Evolutionary conservation across 495 filamentous ascomycete genomes (phyloP), one percentile per base, ranked within the genome.

Genomic region (Aspergillus homomorphus): DNA sequence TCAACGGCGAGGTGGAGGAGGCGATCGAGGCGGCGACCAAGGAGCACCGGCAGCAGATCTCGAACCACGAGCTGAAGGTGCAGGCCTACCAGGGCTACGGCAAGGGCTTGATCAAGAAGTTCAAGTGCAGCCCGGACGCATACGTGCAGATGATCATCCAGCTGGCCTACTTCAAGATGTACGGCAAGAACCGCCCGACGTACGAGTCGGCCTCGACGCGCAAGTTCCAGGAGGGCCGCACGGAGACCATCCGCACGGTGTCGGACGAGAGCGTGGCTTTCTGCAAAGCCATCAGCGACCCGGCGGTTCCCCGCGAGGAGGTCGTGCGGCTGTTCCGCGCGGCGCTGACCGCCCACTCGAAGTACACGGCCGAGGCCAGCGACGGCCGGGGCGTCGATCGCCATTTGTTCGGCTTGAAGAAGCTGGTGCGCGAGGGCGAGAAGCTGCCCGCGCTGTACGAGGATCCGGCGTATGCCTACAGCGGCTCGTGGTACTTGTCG

Each of bases 131-230:
- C 54, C 95, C 95, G 30, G 95, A 99, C 65, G 95, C 94, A 20
- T 99, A 94, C 74, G 89, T 96, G 53, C 95, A 99, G 78, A 94
- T 98, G 91, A 78, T 96, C 75, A 98, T 99, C 77, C 95, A 99
- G 75, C 86, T 99, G 18, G 95, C 95, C 52, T 99, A 99, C 83
- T 86, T 86, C 81, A 99, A 98, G 80, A 96, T 98, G 90, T 96
- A 96, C 79, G 93, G 93, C 80, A 89, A 90, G 81, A 96, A 91
- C 83, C 84, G 94, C 1, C 95, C 95, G 1, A 99, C 95, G 1
- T 99, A 99, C 82, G 95, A 99, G 78, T 96, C 92, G 14, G 93
- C 95, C 33, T 85, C 93, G 16, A 96, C 91, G 18, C 87, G 95
- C 48, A 89, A 91, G 65, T 99, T 95, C 85, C 92, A 97, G 73